These are phyloP conservation scores for Penicillium psychrofluorescens DNA, from an alignment of 495 filamentous ascomycete genomes.

Conservation along the genomic window DNA sequence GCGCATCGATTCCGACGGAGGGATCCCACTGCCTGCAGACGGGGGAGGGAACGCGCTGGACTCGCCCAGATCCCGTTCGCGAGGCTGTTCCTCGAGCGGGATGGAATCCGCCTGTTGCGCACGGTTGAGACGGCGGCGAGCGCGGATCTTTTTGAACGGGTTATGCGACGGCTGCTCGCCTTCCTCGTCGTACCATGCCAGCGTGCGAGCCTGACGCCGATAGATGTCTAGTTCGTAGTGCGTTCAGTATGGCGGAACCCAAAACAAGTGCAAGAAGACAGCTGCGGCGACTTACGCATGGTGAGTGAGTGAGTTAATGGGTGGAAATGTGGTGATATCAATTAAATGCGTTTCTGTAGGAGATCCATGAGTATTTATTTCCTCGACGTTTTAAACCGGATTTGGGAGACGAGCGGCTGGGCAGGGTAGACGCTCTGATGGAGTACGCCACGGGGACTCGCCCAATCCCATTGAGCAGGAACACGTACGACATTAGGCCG, in stretches of 20 bases:
- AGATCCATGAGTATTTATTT: no score
- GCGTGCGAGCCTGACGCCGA: constrained; percentile 31
- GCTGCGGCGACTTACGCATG: not conserved
- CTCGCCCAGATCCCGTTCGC: constrained; percentile 16
- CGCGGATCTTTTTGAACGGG: constrained; percentile 41
- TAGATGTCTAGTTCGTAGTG: constrained; percentile 30
- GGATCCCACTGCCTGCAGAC: constrained; percentile 20
- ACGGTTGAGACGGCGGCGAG: not conserved
- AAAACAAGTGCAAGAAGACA: not conserved
- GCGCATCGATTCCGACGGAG: constrained; percentile 10
- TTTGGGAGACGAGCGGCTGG: no score
- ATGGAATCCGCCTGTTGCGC: constrained; percentile 25
- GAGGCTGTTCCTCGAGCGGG: constrained; percentile 21
- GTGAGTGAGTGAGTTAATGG: not conserved
- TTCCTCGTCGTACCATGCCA: constrained; percentile 43
- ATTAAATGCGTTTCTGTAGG: no score
- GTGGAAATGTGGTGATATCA: no score
- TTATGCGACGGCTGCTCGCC: constrained; percentile 37
- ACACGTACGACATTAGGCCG: no score
- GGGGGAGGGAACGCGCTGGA: constrained; percentile 22
- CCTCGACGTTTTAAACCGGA: no score
- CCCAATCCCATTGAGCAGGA: no score
- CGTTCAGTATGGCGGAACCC: constrained; percentile 1
- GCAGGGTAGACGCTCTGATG: no score
- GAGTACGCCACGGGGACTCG: no score